Conservation (phyloP, 768 basidiomycete species). For the Rhizopogon rudus region DNA sequence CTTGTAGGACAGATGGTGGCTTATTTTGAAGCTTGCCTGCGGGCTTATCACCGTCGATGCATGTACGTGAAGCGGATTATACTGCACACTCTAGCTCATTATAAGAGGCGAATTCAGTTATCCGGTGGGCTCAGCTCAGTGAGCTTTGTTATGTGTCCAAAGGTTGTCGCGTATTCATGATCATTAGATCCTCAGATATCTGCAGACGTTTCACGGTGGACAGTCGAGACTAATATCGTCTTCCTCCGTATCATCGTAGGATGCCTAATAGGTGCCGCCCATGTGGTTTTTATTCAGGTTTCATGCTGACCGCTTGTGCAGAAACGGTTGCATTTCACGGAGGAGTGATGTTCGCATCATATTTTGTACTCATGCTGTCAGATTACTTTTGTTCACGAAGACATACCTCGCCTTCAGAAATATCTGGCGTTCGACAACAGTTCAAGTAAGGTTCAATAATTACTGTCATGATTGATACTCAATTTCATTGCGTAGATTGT, state of each 20-base stretch:
- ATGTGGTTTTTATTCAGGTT: not conserved
- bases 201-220: constrained; percentile 44
- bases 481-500: constrained; percentile 39
- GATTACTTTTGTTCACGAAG: constrained; percentile 30
- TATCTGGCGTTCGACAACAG: constrained; percentile 54
- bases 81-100: constrained; percentile 2
- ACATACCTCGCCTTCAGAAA: constrained; percentile 9
- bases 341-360: constrained; percentile 58
- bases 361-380: constrained; percentile 40
- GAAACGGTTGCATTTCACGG: constrained; percentile 75
- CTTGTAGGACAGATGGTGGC: constrained; percentile 51
- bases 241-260: constrained; percentile 62
- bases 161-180: not conserved
- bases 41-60: constrained; percentile 64
- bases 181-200: constrained; percentile 35
- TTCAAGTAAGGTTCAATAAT: constrained; percentile 42
- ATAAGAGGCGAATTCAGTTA: constrained; percentile 40
- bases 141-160: constrained; percentile 12
- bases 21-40: constrained; percentile 55
- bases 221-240: constrained; percentile 38
- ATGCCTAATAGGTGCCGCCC: constrained; percentile 51
- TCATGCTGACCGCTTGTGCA: constrained; percentile 20
- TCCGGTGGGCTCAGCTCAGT: constrained; percentile 75
- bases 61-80: constrained; percentile 42
- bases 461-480: not conserved